Conservation (phyloP, 257 asterid genomes). For the Paulownia fortunei region DNA sequence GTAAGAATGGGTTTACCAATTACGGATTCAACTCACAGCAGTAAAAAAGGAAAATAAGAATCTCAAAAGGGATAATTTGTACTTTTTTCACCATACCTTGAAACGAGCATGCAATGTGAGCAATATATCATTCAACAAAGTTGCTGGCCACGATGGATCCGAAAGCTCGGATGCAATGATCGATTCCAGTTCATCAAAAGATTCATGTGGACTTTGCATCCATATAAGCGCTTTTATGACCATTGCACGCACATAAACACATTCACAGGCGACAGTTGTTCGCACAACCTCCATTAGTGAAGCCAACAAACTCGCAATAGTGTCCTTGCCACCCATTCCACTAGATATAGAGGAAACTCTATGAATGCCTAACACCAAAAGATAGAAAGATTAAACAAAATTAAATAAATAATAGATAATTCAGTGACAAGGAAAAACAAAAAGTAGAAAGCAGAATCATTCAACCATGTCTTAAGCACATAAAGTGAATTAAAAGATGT, state of each 20-base stretch:
- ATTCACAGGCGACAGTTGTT: conserved; percentile 89
- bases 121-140: conserved; percentile 70
- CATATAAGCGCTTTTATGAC: conserved; percentile 86
- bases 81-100: conserved; percentile 56
- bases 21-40: conserved; percentile 1
- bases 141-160: conserved; percentile 87
- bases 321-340: conserved; percentile 67
- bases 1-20: background rate
- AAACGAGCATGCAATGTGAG: conserved; percentile 90
- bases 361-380: conserved; percentile 53
- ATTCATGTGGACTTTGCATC: conserved; percentile 92
- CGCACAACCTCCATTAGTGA: conserved; percentile 90
- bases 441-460: background rate
- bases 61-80: background rate
- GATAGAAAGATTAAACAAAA: background rate
- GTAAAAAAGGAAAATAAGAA: conserved; percentile 4
- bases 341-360: conserved; percentile 61
- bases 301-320: conserved; percentile 78
- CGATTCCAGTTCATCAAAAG: conserved; percentile 83
- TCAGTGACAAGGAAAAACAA: background rate
- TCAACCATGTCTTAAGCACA: background rate
- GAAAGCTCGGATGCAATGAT: conserved; percentile 87
- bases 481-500: background rate
- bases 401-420: too few species aligned
- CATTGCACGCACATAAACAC: conserved; percentile 92